A percentile compares a stretch with the other conserved stretches of the same genome.
Evolutionary conservation across 768 basidiomycete genomes (phyloP).

Genomic region (Termitomyces titanicus): DNA sequence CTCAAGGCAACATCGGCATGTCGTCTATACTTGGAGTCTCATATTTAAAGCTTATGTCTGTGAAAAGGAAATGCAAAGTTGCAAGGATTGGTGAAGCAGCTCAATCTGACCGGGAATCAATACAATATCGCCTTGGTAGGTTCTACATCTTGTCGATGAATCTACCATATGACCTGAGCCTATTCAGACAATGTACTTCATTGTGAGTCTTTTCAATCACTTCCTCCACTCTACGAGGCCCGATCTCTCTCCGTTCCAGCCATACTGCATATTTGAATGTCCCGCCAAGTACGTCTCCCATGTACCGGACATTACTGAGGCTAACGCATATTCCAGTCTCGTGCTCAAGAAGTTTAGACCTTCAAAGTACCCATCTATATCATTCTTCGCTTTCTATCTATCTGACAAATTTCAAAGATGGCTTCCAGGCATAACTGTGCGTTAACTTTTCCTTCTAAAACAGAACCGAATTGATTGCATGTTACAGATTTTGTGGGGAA

Average conservation of each 20-base stretch:
- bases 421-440: slow-evolving; percentile 63
- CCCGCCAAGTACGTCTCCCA: slow-evolving; percentile 54
- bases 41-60: neutral
- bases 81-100: slow-evolving; percentile 54
- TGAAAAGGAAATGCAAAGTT: slow-evolving; percentile 59
- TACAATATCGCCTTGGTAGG: slow-evolving; percentile 67
- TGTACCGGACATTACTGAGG: neutral
- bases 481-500: slow-evolving; percentile 57
- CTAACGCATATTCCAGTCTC: slow-evolving; percentile 27
- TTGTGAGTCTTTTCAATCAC: slow-evolving; percentile 36
- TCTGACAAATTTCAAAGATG: slow-evolving; percentile 33
- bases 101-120: slow-evolving; percentile 52
- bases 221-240: neutral
- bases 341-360: slow-evolving; percentile 63
- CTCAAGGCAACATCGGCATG: slow-evolving; percentile 54
- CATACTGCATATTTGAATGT: slow-evolving; percentile 63
- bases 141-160: neutral
- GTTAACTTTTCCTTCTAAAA: slow-evolving; percentile 8
- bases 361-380: slow-evolving; percentile 39
- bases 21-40: neutral
- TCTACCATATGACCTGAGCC: neutral
- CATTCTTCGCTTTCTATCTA: neutral
- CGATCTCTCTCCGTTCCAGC: slow-evolving; percentile 26
- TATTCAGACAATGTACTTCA: slow-evolving; percentile 63
- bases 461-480: neutral